Evolutionary conservation across 495 filamentous ascomycete species (phyloP).

Genomic region (Xylaria palmicola): DNA sequence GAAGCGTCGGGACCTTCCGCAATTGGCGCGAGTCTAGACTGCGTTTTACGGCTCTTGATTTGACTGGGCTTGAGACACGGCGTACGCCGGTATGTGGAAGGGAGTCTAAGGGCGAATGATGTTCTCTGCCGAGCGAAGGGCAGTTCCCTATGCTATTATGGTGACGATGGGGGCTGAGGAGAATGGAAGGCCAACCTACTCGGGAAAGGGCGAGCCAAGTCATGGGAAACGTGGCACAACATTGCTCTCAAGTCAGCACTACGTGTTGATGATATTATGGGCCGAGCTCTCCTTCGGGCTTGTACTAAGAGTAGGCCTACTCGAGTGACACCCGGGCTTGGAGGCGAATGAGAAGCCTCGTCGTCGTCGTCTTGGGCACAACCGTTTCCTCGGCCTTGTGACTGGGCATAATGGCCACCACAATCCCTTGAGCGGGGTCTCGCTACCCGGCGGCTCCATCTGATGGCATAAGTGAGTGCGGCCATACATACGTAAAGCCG

Average conservation of each 20-base stretch:
- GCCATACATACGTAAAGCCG: constrained; percentile 4
- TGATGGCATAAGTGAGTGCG: constrained; percentile 14
- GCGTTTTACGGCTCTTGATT: not conserved
- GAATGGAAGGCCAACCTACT: not conserved
- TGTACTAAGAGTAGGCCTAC: not conserved
- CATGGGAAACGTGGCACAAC: constrained; percentile 13
- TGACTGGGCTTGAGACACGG: constrained; percentile 18
- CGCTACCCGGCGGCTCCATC: constrained; percentile 5
- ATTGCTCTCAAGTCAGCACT: constrained; percentile 4
- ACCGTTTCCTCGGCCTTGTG: not conserved
- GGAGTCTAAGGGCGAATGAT: constrained; percentile 7
- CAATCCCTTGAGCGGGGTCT: constrained; percentile 5
- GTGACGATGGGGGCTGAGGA: not conserved
- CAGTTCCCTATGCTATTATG: not conserved
- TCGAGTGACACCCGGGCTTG: constrained; percentile 10
- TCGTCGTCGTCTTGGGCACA: not conserved
- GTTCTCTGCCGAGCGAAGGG: not conserved
- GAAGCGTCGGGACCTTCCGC: constrained; percentile 31
- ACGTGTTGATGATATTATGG: constrained; percentile 7
- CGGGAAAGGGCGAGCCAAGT: not conserved
- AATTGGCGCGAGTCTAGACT: constrained; percentile 25
- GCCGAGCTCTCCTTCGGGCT: constrained; percentile 2
- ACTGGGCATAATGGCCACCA: constrained; percentile 7
- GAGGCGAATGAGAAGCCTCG: constrained; percentile 1
- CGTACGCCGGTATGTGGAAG: constrained; percentile 19